phyloP scores from a whole-genome alignment of 345 rosid genomes.

The Brassica cretica region DNA sequence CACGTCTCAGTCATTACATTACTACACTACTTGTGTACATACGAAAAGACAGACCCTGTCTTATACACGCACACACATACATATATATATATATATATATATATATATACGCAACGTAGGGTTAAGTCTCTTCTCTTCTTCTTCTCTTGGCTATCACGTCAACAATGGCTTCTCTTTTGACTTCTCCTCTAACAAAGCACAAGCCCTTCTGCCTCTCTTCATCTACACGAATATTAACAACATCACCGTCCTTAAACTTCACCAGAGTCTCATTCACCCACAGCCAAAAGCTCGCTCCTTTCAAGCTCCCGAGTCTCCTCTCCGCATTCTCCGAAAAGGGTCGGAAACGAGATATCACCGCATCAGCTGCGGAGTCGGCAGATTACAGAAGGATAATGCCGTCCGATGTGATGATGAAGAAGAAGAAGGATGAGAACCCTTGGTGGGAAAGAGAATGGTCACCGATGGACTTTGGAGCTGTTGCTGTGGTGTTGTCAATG shows the following conservation, averaged over 20 bases:
- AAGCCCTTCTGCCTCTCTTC: constrained; percentile 37
- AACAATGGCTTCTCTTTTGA: constrained; percentile 53
- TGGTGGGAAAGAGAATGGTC: constrained; percentile 61
- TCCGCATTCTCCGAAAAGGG: constrained; percentile 27
- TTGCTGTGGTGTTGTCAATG: constrained; percentile 53
- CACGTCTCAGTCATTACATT: constrained; percentile 29
- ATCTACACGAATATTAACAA: constrained; percentile 23
- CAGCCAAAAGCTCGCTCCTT: constrained; percentile 24
- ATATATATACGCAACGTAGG: constrained; percentile 2
- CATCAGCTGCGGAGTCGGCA: constrained; percentile 24
- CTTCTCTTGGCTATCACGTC: constrained; percentile 13
- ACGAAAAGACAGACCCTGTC: constrained; percentile 30
- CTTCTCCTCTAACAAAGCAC: constrained; percentile 45
- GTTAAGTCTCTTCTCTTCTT: constrained; percentile 29
- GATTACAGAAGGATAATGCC: constrained; percentile 52
- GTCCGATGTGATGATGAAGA: constrained; percentile 74
- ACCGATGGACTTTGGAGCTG: constrained; percentile 49
- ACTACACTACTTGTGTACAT: constrained; percentile 5
- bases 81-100: neutral
- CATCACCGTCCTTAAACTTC: constrained; percentile 24
- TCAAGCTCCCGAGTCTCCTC: constrained; percentile 28
- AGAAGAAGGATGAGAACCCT: constrained; percentile 41
- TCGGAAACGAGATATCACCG: constrained; percentile 27
- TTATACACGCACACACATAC: constrained; percentile 6
- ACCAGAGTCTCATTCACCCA: constrained; percentile 25